Base-by-base conservation (phyloP, 305 asterid species). In the Fraxinus ornus region DNA sequence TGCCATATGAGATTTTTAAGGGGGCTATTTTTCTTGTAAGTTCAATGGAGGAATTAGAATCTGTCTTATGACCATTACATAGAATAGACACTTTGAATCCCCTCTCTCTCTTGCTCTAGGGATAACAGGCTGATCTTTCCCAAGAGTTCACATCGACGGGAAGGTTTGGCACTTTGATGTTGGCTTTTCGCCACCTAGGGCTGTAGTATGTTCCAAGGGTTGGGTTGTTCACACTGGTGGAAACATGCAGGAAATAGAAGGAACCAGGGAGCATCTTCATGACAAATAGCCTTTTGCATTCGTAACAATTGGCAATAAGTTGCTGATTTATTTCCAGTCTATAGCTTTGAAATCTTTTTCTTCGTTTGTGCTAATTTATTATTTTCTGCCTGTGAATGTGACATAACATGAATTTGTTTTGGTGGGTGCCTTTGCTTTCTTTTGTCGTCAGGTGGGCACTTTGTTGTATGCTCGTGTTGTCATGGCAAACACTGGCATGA, bases 381-480 rank as follows among this genome's bases (percentile, higher is more conserved):
- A 74, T 66, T 22, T 41, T 78, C 79, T 83, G 60, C 47, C 55
- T 71, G 15, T 24, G 10, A 22, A 76, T 71, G 57, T 15, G 30
- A 73, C 55, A 47, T 44, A 78, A 49, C 10, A 4, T 70, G 22
- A 13, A n/a, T 70, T 44, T 72, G 37, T 72, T 77, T 9, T 79
- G 79, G 36, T 75, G 44, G 24, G 60, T 57, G 57, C 68, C 2
- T 41, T 71, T 74, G 35, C 36, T n/a, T 86, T 85, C 84, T 21
- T 70, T 83, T 84, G 77, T 80, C 81, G 85, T 80, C 92, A 96
- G 98, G 89, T 82, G 28, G 98, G 99, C 80, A 89, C 99, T 9
- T 86, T 96, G 89, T 83, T 96, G 78, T 96, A 94, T 89, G 93
- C 88, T 52, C 98, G 98, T 82, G 92, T 96, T 88, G 97, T 91